These are phyloP conservation scores for Starmerella stellata DNA, from an alignment of 805 yeast genomes.

Conservation along the genomic window DNA sequence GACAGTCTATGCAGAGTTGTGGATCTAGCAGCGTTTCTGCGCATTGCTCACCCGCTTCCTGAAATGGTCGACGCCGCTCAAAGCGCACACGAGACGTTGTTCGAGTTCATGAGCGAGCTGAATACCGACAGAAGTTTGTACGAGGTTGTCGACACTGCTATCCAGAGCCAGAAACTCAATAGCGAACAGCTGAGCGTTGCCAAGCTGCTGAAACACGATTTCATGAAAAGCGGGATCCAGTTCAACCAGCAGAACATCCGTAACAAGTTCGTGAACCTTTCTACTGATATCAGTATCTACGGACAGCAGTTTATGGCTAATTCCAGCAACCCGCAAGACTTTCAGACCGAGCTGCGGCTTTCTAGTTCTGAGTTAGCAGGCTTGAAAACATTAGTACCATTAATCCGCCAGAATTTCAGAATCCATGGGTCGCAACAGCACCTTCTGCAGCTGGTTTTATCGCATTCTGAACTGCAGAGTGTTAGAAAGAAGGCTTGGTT, in stretches of 20 bases:
- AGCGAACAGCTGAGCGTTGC: conserved; percentile 75
- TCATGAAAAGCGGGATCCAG: conserved; percentile 75
- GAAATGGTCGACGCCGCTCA: conserved; percentile 67
- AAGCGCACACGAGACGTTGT: conserved; percentile 69
- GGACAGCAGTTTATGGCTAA: conserved; percentile 58
- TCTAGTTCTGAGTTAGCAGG: conserved; percentile 19
- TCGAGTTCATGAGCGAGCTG: conserved; percentile 79
- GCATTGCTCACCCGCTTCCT: conserved; percentile 69
- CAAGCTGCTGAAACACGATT: conserved; percentile 58
- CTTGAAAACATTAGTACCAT: conserved; percentile 13
- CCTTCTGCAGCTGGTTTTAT: conserved; percentile 45
- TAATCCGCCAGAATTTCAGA: conserved; percentile 1
- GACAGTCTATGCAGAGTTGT: conserved; percentile 83
- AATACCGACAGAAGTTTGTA: conserved; percentile 69
- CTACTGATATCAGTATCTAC: conserved; percentile 59
- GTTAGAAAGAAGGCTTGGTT: conserved; percentile 59
- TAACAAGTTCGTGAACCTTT: conserved; percentile 43
- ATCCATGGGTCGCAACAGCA: conserved; percentile 18
- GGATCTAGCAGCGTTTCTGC: conserved; percentile 78
- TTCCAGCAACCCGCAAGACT: conserved; percentile 18
- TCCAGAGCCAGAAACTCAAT: conserved; percentile 30
- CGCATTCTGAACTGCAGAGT: conserved; percentile 36
- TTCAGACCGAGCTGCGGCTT: conserved; percentile 11
- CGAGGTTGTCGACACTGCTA: conserved; percentile 28
- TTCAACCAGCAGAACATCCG: conserved; percentile 45